Conservation (phyloP, 2,329 filamentous ascomycete genomes). For the Kalmusia sp. region DNA sequence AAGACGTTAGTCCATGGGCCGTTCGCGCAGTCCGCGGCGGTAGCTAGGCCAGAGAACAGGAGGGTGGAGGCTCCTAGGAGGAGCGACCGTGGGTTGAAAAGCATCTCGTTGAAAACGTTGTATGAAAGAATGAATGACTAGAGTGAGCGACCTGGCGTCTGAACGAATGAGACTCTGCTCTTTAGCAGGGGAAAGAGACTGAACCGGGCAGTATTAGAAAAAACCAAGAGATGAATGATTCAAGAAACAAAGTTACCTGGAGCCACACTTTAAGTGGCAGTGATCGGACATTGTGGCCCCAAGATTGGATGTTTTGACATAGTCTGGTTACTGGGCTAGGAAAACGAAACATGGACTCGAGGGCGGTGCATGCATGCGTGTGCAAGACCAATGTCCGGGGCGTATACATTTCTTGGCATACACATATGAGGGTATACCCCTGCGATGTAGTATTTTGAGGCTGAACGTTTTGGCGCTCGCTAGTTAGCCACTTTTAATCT, state of each 20-base stretch:
- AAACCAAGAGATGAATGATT: neutral
- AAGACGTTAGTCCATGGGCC: slow-evolving; percentile 16
- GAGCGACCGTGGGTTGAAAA: slow-evolving; percentile 12
- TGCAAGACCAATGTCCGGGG: slow-evolving; percentile 2
- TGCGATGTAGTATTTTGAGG: slow-evolving; percentile 5
- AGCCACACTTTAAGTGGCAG: slow-evolving; percentile 7
- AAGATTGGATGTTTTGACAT: neutral
- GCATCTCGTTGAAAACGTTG: neutral
- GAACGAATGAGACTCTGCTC: slow-evolving; percentile 6
- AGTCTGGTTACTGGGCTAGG: neutral
- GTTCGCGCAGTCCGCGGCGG: slow-evolving; percentile 2
- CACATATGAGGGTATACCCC: neutral
- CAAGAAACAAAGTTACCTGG: neutral
- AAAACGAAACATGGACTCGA: neutral
- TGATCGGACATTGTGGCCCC: neutral
- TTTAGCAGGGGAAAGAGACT: slow-evolving; percentile 3
- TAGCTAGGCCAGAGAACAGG: slow-evolving; percentile 3
- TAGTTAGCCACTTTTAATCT: neutral
- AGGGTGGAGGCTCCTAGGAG: slow-evolving; percentile 8
- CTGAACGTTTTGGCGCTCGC: neutral
- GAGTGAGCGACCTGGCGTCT: slow-evolving; percentile 6
- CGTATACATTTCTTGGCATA: neutral
- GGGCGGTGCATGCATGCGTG: slow-evolving; percentile 1
- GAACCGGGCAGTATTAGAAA: slow-evolving; percentile 3
- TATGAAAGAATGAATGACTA: slow-evolving; percentile 4